A percentile compares a stretch with the other conserved stretches of the same genome.
Evolutionary conservation across 1,284 basidiomycete genomes (phyloP).

Genomic region (Sanguinoderma infundibulare): DNA sequence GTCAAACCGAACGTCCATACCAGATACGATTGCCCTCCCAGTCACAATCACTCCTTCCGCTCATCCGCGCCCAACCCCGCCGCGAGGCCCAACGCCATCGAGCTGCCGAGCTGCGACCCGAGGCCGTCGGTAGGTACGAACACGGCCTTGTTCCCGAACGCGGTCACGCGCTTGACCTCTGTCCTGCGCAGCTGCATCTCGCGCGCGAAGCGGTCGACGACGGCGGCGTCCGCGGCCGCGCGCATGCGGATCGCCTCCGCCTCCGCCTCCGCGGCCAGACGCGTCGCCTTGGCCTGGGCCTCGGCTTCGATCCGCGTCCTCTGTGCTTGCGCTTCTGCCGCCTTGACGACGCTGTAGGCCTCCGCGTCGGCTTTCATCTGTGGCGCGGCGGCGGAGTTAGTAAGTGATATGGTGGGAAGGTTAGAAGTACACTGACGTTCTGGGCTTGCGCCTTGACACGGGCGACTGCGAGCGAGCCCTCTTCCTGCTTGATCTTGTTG

Average conservation of each 20-base stretch:
- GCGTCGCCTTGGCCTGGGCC: slow-evolving; percentile 74
- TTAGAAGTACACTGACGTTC: slow-evolving; percentile 48
- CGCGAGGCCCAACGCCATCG: slow-evolving; percentile 69
- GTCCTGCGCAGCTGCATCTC: slow-evolving; percentile 74
- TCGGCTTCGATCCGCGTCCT: slow-evolving; percentile 71
- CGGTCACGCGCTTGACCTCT: slow-evolving; percentile 64
- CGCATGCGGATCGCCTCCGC: slow-evolving; percentile 70
- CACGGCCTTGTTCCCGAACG: slow-evolving; percentile 71
- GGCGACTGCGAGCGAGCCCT: slow-evolving; percentile 75
- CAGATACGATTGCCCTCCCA: not conserved
- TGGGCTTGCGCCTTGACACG: slow-evolving; percentile 72
- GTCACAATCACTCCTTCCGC: not conserved
- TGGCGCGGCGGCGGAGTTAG: not conserved
- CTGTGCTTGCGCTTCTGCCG: slow-evolving; percentile 76
- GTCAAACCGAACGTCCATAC: not conserved
- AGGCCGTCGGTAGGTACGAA: slow-evolving; percentile 70
- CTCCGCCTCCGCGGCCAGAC: slow-evolving; percentile 73
- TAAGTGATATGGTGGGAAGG: not conserved
- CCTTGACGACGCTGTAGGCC: slow-evolving; percentile 72
- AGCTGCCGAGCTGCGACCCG: slow-evolving; percentile 59
- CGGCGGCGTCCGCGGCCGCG: slow-evolving; percentile 62
- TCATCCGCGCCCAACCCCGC: slow-evolving; percentile 58
- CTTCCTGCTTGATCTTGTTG: slow-evolving; percentile 83
- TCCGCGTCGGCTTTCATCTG: slow-evolving; percentile 74
- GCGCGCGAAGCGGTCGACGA: slow-evolving; percentile 68